These are phyloP conservation scores for Aspergillus intermedius DNA, from an alignment of 2,329 filamentous ascomycete species.

Conservation along the genomic window DNA sequence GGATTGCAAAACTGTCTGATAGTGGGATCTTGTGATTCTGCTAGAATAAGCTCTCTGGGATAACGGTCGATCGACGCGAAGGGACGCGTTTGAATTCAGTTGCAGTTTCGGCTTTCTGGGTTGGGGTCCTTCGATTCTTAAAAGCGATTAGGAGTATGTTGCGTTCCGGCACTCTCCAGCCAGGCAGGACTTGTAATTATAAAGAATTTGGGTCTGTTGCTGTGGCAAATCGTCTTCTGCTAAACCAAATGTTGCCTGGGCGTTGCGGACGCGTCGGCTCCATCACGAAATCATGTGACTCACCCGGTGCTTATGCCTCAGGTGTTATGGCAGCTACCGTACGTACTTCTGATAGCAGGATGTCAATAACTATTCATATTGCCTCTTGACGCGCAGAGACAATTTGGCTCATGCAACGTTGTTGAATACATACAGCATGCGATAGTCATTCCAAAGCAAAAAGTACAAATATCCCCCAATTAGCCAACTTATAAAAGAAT, in stretches of 20 bases:
- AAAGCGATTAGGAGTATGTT: neutral
- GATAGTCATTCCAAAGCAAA: too few species aligned
- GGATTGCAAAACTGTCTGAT: neutral
- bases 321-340: neutral
- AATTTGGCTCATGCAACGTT: too few species aligned
- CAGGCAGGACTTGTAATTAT: neutral
- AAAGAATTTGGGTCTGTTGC: conserved; percentile 6
- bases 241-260: conserved; percentile 1
- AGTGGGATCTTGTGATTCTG: neutral
- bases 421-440: too few species aligned
- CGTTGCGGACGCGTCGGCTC: conserved; percentile 24
- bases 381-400: too few species aligned
- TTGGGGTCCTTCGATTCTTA: neutral
- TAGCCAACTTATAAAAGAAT: neutral
- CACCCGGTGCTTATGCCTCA: neutral
- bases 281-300: conserved; percentile 33
- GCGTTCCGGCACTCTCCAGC: neutral
- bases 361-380: neutral
- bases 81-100: conserved; percentile 13
- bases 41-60: neutral
- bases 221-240: conserved; percentile 15
- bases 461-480: neutral
- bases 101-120: neutral
- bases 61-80: conserved; percentile 1
- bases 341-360: neutral